Percentiles rank a stretch among this genome's conserved stretches.
Conservation (phyloP, 768 basidiomycete species). For the Russula ochroleuca region DNA sequence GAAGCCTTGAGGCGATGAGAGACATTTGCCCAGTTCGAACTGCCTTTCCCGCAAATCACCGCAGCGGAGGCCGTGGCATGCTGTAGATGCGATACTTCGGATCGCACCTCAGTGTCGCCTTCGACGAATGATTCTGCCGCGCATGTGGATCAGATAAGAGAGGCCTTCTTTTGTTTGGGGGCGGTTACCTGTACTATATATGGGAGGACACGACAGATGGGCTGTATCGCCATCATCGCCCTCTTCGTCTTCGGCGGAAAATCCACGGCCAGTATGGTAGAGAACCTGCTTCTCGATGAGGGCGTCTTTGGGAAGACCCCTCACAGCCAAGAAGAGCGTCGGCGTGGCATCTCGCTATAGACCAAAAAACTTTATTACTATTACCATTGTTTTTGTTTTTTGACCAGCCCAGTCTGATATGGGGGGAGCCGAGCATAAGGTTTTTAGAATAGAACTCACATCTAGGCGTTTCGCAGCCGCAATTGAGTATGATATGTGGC, state of each 20-base stretch:
- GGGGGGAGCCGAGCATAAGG: not conserved
- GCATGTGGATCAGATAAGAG: constrained; percentile 9
- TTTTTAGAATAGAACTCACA: constrained; percentile 6
- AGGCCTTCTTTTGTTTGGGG: not conserved
- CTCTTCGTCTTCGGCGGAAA: constrained; percentile 42
- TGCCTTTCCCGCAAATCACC: constrained; percentile 25
- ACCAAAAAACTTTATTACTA: too few relatives aligned
- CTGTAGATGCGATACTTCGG: constrained; percentile 13
- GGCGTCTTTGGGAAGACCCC: constrained; percentile 66
- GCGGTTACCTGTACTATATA: constrained; percentile 41
- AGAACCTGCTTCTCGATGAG: constrained; percentile 73
- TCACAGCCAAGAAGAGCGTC: constrained; percentile 57
- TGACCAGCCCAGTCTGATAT: not conserved
- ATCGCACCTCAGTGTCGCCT: constrained; percentile 8
- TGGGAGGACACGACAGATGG: constrained; percentile 37
- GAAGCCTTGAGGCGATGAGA: constrained; percentile 21
- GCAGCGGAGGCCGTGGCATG: constrained; percentile 14
- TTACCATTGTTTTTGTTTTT: not conserved
- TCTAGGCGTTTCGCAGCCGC: constrained; percentile 35
- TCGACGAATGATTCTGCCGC: constrained; percentile 9
- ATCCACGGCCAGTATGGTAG: constrained; percentile 60
- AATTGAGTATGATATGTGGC: constrained; percentile 41
- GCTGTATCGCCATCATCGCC: constrained; percentile 35
- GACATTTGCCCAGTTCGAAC: constrained; percentile 8
- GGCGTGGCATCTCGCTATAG: constrained; percentile 33